Conservation (phyloP, 768 basidiomycete species). For the Paxillus rubicundulus region DNA sequence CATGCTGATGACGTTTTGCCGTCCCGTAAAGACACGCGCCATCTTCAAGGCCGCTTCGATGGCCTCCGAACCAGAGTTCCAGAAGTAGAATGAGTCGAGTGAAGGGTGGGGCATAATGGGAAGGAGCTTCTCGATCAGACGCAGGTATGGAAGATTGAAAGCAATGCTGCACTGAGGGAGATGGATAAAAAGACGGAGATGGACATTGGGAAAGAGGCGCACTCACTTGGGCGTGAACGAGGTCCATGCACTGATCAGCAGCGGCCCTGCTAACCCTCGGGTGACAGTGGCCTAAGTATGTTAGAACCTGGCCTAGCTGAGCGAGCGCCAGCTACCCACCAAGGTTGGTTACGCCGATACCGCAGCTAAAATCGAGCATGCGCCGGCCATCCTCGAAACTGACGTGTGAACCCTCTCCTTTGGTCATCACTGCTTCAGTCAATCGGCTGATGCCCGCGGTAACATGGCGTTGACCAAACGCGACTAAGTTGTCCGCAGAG, state of each 20-base stretch:
- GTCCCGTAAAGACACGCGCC: conserved; percentile 71
- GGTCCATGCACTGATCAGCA: conserved; percentile 79
- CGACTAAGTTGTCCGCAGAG: conserved; percentile 23
- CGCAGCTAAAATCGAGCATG: conserved; percentile 82
- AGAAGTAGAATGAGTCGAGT: conserved; percentile 94
- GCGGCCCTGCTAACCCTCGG: conserved; percentile 84
- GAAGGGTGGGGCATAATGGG: conserved; percentile 90
- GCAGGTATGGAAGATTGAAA: conserved; percentile 81
- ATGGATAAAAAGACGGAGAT: not conserved
- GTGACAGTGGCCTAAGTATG: conserved; percentile 72
- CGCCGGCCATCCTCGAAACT: conserved; percentile 67
- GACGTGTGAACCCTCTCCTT: conserved; percentile 73
- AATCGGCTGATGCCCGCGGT: conserved; percentile 42
- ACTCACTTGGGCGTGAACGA: conserved; percentile 75
- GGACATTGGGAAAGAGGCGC: not conserved
- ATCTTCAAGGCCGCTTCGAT: conserved; percentile 89
- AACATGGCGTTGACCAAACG: conserved; percentile 44
- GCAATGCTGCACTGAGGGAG: conserved; percentile 78
- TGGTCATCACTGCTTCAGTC: conserved; percentile 56
- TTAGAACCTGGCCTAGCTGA: not conserved
- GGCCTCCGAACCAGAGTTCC: conserved; percentile 95
- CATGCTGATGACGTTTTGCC: conserved; percentile 88
- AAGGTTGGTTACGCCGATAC: conserved; percentile 84
- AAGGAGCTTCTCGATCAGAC: conserved; percentile 80
- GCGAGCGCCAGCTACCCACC: conserved; percentile 41